Evolutionary conservation across 257 asterid species (phyloP).

Genomic region (Solanum pimpinellifolium): DNA sequence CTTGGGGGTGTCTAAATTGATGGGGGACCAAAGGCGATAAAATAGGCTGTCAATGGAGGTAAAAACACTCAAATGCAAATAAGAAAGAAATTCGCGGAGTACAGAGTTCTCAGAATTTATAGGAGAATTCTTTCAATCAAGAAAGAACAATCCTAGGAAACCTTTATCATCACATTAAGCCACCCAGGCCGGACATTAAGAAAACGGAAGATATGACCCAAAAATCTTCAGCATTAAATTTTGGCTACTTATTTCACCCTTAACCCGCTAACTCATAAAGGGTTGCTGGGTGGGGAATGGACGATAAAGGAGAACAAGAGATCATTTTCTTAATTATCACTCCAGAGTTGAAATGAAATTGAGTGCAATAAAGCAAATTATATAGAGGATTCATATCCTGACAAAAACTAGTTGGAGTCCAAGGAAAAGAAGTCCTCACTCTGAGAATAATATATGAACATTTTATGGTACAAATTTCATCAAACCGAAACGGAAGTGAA

Average conservation of each 20-base stretch:
- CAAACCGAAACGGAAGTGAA: neutral
- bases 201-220: neutral
- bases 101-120: neutral
- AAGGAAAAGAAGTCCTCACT: neutral
- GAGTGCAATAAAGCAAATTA: neutral
- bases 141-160: neutral
- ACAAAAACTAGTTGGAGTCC: neutral
- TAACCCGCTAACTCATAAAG: neutral
- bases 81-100: neutral
- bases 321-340: neutral
- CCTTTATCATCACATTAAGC: neutral
- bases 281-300: neutral
- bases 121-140: neutral
- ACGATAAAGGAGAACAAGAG: neutral
- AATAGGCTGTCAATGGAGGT: neutral
- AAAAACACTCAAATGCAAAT: neutral
- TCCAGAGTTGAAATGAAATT: neutral
- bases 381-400: neutral
- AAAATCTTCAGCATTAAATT: neutral
- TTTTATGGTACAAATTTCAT: neutral
- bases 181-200: neutral
- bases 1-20: neutral
- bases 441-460: neutral
- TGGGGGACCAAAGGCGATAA: neutral
- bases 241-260: neutral